A percentile compares a stretch with the other conserved stretches of the same genome.
phyloP scores from a whole-genome alignment of 495 filamentous ascomycete species.

The Aspergillus ellipticus region DNA sequence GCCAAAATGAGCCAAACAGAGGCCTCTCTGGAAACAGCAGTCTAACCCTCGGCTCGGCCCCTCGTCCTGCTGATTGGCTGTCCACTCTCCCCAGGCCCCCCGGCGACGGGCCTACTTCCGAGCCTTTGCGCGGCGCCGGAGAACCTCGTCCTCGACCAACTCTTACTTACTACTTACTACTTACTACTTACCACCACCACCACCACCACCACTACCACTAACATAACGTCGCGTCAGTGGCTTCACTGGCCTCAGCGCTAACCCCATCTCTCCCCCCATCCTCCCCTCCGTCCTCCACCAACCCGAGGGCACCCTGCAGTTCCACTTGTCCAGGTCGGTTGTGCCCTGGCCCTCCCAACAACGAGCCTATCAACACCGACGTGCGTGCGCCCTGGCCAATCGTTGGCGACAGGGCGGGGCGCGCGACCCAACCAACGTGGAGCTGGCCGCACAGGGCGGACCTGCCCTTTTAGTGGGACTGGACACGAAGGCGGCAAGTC shows the following conservation, averaged over 20 bases:
- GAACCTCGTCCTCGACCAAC: too few relatives aligned
- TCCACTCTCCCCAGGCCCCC: neutral
- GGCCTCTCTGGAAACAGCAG: neutral
- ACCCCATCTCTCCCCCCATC: neutral
- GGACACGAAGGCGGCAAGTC: neutral
- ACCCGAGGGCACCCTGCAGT: neutral
- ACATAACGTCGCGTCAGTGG: too few relatives aligned
- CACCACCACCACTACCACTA: neutral
- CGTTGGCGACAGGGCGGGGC: neutral
- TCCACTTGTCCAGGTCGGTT: neutral
- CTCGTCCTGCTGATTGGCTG: neutral
- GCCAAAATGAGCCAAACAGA: neutral
- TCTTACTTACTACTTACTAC: too few relatives aligned
- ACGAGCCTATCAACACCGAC: neutral
- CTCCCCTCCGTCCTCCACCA: neutral
- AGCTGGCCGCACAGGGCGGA: constrained; percentile 2
- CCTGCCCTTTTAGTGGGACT: neutral
- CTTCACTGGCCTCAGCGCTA: neutral
- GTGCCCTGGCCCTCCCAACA: neutral
- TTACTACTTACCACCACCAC: neutral
- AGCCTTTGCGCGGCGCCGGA: too few relatives aligned
- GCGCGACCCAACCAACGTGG: constrained; percentile 5
- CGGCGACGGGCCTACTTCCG: too few relatives aligned
- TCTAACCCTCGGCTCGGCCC: neutral
- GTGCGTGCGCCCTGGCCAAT: neutral